Evolutionary conservation across 2,329 filamentous ascomycete genomes (phyloP).

Genomic region (Teratosphaeria epicoccoides): DNA sequence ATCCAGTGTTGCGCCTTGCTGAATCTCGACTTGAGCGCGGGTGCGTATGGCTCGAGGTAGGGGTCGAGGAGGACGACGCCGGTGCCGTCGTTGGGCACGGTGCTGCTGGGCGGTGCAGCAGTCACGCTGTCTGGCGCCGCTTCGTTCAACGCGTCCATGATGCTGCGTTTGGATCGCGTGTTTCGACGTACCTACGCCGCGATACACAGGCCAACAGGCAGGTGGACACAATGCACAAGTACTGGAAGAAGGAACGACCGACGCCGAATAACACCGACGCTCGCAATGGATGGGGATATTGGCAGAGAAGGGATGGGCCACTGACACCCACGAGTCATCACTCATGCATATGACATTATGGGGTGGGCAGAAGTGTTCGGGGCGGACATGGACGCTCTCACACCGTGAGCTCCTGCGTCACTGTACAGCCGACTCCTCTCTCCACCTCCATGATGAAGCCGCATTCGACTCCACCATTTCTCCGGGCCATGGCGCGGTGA

Average conservation of each 20-base stretch:
- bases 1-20: conserved; percentile 78
- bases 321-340: no score
- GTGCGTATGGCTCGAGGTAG: conserved; percentile 77
- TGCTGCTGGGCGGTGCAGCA: conserved; percentile 37
- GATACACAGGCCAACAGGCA: neutral
- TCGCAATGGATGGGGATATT: neutral
- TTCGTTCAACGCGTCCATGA: conserved; percentile 33
- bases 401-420: neutral
- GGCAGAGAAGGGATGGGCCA: no score
- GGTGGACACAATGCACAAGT: neutral
- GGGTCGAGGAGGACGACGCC: conserved; percentile 82
- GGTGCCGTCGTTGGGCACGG: conserved; percentile 63
- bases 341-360: no score
- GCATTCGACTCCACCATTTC: no score
- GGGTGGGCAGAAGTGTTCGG: no score
- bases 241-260: neutral
- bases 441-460: no score
- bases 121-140: conserved; percentile 35
- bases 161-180: no score
- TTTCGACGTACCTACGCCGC: no score
- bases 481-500: no score
- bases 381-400: no score
- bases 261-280: neutral
- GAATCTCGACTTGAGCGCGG: conserved; percentile 64
- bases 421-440: neutral